Percentiles rank a stretch among this genome's conserved stretches.
phyloP scores from a whole-genome alignment of 2,329 filamentous ascomycete genomes.

The Trichophyton mentagrophytes region DNA sequence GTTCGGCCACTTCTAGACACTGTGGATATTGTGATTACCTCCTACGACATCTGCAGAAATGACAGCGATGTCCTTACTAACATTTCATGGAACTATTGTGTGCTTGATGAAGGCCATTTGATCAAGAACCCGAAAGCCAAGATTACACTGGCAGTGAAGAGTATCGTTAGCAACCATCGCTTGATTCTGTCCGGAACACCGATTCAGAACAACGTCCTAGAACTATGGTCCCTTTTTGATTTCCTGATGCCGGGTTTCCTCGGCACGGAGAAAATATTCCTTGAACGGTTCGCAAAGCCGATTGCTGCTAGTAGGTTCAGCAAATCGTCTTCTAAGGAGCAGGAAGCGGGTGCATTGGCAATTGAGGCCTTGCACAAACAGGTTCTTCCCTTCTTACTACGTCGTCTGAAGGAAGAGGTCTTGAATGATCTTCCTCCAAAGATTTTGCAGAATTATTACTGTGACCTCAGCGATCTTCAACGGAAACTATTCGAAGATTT shows the following conservation, averaged over 20 bases:
- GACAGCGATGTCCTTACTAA: slow-evolving; percentile 74
- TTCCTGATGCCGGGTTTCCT: slow-evolving; percentile 98
- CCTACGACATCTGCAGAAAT: slow-evolving; percentile 95
- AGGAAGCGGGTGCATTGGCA: slow-evolving; percentile 88
- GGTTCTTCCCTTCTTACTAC: slow-evolving; percentile 87
- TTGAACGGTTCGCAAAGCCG: slow-evolving; percentile 87
- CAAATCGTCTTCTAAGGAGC: slow-evolving; percentile 96
- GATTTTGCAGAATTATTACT: slow-evolving; percentile 99
- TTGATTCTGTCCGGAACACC: slow-evolving; percentile 93
- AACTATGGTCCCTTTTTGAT: slow-evolving; percentile 95
- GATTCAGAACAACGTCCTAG: slow-evolving; percentile 94
- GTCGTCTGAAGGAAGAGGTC: slow-evolving; percentile 94
- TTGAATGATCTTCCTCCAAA: slow-evolving; percentile 92
- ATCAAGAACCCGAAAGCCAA: slow-evolving; percentile 99
- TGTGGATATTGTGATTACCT: slow-evolving; percentile 91
- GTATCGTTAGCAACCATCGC: slow-evolving; percentile 78
- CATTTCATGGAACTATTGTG: slow-evolving; percentile 92
- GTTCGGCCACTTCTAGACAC: slow-evolving; percentile 56
- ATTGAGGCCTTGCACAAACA: slow-evolving; percentile 99
- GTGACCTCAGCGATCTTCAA: slow-evolving; percentile 88
- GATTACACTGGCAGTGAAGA: slow-evolving; percentile 85
- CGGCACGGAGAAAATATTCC: slow-evolving; percentile 90
- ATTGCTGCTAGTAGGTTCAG: slow-evolving; percentile 89
- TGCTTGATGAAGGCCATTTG: slow-evolving; percentile 91
- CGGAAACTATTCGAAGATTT: slow-evolving; percentile 95